Evolutionary conservation across 306 rosid species (phyloP).

Genomic region (Vigna angularis): DNA sequence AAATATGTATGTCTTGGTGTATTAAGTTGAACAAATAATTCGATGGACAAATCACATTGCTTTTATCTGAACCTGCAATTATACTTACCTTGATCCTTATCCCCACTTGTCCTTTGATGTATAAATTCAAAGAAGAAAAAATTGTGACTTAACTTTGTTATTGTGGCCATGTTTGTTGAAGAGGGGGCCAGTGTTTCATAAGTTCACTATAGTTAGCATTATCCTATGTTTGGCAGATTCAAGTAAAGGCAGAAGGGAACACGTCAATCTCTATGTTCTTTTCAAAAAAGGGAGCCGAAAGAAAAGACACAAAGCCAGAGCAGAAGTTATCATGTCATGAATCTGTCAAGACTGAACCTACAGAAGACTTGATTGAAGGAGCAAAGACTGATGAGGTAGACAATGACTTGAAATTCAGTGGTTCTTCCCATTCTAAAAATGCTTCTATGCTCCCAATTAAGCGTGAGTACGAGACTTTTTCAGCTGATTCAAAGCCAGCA

Average conservation of each 20-base stretch:
- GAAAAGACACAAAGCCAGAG: slow-evolving; percentile 53
- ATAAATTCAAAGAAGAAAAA: slow-evolving; percentile 1
- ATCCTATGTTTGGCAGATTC: slow-evolving; percentile 61
- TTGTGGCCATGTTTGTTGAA: not conserved
- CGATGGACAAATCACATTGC: not conserved
- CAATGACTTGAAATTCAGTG: slow-evolving; percentile 42
- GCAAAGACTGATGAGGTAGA: slow-evolving; percentile 49
- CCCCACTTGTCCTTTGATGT: slow-evolving; percentile 9
- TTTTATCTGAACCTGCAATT: slow-evolving; percentile 26
- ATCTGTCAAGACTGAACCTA: slow-evolving; percentile 46
- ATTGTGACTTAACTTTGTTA: not conserved
- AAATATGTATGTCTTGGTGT: not conserved
- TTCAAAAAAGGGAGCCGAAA: slow-evolving; percentile 54
- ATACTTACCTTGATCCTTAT: slow-evolving; percentile 14
- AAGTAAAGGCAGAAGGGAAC: slow-evolving; percentile 61
- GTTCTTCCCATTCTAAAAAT: slow-evolving; percentile 36
- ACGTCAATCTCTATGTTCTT: slow-evolving; percentile 73
- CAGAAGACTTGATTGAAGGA: slow-evolving; percentile 46
- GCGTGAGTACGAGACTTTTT: slow-evolving; percentile 60
- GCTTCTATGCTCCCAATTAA: slow-evolving; percentile 51
- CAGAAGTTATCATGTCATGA: slow-evolving; percentile 36
- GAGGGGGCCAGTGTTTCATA: not conserved
- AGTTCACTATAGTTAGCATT: not conserved
- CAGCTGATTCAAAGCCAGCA: slow-evolving; percentile 53
- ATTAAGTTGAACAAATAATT: slow-evolving; percentile 14